Evolutionary conservation across 495 filamentous ascomycete species (phyloP), one percentile per base, ranked within the genome.

Genomic region (Penicillium subrubescens): DNA sequence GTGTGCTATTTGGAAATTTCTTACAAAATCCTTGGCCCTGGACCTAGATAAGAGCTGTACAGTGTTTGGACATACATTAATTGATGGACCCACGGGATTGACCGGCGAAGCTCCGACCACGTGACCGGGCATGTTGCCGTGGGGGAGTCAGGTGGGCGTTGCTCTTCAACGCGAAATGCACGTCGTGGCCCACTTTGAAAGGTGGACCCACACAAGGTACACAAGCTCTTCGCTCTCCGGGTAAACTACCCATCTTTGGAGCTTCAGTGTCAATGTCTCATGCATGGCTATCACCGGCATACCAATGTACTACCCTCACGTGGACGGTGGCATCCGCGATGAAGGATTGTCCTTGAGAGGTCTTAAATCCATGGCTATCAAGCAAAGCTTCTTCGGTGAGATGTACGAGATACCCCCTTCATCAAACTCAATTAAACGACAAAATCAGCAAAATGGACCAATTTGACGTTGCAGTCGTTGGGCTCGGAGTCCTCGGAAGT

Each of bases 401-500:
- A 12, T 52, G 8, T 15, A 21, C 48, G 14, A 51, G 1, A 27
- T 19, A 51, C 14, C 15, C 14, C 7, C 25, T 8, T 23, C 7
- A n/a, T 31, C 48, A 52, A 17, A 29, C 15, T 29, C 14, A 6
- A 52, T 15, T 5, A 14, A n/a, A 31, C 31, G 2, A 31, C 4
- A n/a, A 14, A 52, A 15, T 2, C 14, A 12, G n/a, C 21, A 44
- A 41, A 44, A 56, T 62, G 54, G 59, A 61, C 14, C 57, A 63
- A 21, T 69, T 35, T 31, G 67, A 66, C 46, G 67, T 66, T 19
- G 63, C 60, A 7, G 60, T 69, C 11, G 64, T 69, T 54, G 67
- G 67, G 29, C 67, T 69, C n/a, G 67, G 67, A 33, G 67, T 63
- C 41, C 63, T 69, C 2, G 67, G 67, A 48, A 69, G 67, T 29